Evolutionary conservation across 31 red algal genomes (phyloP).

Genomic region (Porphyra umbilicalis): DNA sequence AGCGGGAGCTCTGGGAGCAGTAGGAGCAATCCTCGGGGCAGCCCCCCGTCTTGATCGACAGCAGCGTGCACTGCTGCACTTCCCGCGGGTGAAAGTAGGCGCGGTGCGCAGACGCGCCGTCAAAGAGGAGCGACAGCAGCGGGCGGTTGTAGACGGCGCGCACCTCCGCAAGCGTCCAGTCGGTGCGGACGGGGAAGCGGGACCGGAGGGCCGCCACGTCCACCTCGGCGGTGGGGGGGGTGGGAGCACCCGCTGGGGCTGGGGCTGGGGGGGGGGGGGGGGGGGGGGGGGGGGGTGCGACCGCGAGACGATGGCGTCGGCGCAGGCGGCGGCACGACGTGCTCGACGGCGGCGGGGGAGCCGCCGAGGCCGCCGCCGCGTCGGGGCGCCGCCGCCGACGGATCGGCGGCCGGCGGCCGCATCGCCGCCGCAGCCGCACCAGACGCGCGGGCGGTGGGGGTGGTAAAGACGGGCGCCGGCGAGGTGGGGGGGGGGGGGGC

Average conservation of each 20-base stretch:
- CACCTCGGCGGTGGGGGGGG: neutral
- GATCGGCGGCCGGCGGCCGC: neutral
- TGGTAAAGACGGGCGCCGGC: neutral
- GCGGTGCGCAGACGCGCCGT: conserved; percentile 73
- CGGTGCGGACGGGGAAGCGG: conserved; percentile 58
- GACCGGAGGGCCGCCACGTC: neutral
- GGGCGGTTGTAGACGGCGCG: conserved; percentile 58
- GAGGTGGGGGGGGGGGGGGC: too few species aligned
- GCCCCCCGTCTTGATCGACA: conserved; percentile 96
- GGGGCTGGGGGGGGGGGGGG: neutral
- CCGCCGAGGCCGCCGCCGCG: neutral
- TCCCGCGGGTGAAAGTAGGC: conserved; percentile 72
- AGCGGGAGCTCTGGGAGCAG: conserved; percentile 85
- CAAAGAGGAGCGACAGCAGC: conserved; percentile 76
- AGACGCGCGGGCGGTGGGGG: neutral
- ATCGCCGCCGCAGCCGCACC: neutral
- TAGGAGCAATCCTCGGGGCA: conserved; percentile 98
- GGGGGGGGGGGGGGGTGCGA: neutral
- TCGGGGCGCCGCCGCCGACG: too few species aligned
- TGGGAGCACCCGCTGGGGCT: neutral
- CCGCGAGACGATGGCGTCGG: too few species aligned
- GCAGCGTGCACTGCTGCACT: conserved; percentile 93
- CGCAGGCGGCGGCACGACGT: neutral
- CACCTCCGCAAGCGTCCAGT: conserved; percentile 89
- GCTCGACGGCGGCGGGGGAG: neutral